phyloP scores from a whole-genome alignment of 1,139 yeast species.

The Geotrichum restrictum region DNA sequence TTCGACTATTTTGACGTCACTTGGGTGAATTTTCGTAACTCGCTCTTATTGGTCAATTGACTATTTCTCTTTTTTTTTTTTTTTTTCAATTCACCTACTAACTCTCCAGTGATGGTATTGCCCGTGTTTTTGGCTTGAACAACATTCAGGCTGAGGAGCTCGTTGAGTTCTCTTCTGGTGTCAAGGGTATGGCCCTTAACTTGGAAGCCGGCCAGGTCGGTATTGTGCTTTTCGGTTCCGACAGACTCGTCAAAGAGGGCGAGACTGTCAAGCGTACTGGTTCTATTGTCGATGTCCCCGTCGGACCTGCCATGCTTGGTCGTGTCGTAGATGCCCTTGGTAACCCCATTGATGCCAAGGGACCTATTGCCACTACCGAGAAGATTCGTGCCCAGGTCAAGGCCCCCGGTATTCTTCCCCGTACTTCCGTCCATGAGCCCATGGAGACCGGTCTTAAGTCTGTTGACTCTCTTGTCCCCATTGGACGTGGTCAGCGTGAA shows the following conservation, averaged over 20 bases:
- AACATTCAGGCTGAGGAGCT: constrained; percentile 99
- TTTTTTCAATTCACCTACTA: constrained; percentile 1
- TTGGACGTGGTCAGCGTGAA: constrained; percentile 99
- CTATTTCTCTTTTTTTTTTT: constrained; percentile 1
- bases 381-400: constrained; percentile 95
- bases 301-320: constrained; percentile 97
- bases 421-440: constrained; percentile 97
- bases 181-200: constrained; percentile 99
- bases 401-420: constrained; percentile 99
- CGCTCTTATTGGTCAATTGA: constrained; percentile 19
- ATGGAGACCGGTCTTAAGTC: constrained; percentile 99
- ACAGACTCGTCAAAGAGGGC: constrained; percentile 98
- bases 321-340: constrained; percentile 99
- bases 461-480: constrained; percentile 97
- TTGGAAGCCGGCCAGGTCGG: constrained; percentile 99
- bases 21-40: not conserved
- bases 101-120: constrained; percentile 89
- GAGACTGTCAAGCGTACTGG: constrained; percentile 99
- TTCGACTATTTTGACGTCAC: no score
- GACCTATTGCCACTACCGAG: constrained; percentile 85
- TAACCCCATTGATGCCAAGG: constrained; percentile 99
- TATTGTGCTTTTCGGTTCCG: constrained; percentile 99
- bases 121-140: constrained; percentile 99
- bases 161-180: constrained; percentile 99
- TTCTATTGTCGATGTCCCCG: constrained; percentile 98